A percentile compares a stretch with the other conserved stretches of the same genome.
Conservation (phyloP, 2,329 filamentous ascomycete species). For the Aciculosporium take region DNA sequence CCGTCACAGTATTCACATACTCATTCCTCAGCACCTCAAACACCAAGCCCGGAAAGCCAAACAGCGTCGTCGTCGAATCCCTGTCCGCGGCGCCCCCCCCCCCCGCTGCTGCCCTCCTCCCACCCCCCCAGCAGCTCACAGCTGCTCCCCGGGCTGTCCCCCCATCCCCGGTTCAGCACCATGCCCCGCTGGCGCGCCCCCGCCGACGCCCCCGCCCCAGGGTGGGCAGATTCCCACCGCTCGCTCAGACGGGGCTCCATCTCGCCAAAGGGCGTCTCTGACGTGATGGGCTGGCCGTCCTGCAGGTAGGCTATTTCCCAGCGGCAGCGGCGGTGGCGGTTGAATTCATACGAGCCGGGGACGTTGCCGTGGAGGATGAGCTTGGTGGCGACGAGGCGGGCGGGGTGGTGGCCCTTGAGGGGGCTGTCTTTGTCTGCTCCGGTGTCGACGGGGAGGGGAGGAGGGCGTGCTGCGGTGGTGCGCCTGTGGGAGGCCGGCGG, state of each 20-base stretch:
- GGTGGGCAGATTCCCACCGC: slow-evolving; percentile 55
- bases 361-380: slow-evolving; percentile 90
- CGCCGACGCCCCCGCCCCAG: slow-evolving; percentile 35
- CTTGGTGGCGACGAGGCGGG: slow-evolving; percentile 74
- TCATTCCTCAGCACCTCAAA: slow-evolving; percentile 95
- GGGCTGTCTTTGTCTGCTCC: no score
- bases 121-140: slow-evolving; percentile 74
- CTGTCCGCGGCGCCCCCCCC: slow-evolving; percentile 40
- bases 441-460: slow-evolving; percentile 10
- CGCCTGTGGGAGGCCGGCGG: slow-evolving; percentile 33
- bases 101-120: slow-evolving; percentile 58
- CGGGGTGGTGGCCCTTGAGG: slow-evolving; percentile 31
- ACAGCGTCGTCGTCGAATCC: slow-evolving; percentile 64
- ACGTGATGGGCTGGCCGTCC: slow-evolving; percentile 36
- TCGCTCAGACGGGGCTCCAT: slow-evolving; percentile 55
- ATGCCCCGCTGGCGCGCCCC: slow-evolving; percentile 55
- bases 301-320: slow-evolving; percentile 59
- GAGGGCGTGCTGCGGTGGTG: not conserved
- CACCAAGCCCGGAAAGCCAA: slow-evolving; percentile 82
- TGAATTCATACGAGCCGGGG: slow-evolving; percentile 92
- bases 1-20: slow-evolving; percentile 74
- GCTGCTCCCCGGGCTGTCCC: slow-evolving; percentile 80
- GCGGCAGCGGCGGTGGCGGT: slow-evolving; percentile 75
- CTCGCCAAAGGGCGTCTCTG: slow-evolving; percentile 64
- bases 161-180: slow-evolving; percentile 84